phyloP scores from a whole-genome alignment of 805 yeast genomes.

The Tetrapisispora fleetii region DNA sequence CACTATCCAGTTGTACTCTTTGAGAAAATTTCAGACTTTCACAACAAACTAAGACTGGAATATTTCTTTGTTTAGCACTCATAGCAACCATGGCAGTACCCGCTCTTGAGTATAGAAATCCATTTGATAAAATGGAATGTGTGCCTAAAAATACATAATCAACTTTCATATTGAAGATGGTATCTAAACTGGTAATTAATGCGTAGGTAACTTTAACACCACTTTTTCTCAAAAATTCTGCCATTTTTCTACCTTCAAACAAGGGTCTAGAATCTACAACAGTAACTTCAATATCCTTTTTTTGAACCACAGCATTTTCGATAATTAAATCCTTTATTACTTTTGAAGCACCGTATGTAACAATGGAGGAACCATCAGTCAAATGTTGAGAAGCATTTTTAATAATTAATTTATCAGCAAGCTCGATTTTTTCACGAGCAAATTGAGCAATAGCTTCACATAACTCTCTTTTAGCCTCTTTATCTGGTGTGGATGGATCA shows the following conservation, averaged over 20 bases:
- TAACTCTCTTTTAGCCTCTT: conserved; percentile 54
- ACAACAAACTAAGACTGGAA: conserved; percentile 92
- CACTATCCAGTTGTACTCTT: conserved; percentile 92
- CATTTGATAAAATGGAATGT: conserved; percentile 93
- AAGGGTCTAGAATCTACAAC: conserved; percentile 90
- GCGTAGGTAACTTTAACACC: conserved; percentile 70
- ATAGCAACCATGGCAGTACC: conserved; percentile 92
- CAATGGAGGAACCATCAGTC: conserved; percentile 61
- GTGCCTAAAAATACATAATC: conserved; percentile 92
- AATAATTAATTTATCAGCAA: conserved; percentile 74
- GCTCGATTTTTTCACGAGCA: conserved; percentile 73
- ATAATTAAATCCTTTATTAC: conserved; percentile 70
- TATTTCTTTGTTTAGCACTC: conserved; percentile 77
- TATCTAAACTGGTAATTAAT: conserved; percentile 65
- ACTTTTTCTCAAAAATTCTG: conserved; percentile 47
- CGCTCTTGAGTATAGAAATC: conserved; percentile 83
- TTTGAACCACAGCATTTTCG: conserved; percentile 50
- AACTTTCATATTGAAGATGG: conserved; percentile 67
- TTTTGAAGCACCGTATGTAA: conserved; percentile 82
- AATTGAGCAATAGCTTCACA: conserved; percentile 66
- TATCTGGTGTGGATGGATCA: conserved; percentile 52
- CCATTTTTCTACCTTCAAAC: conserved; percentile 81
- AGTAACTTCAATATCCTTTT: conserved; percentile 67
- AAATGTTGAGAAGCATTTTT: conserved; percentile 73
- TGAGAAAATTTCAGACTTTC: conserved; percentile 92